Evolutionary conservation across 148 eudicot species (phyloP).

Genomic region (Heliamphora exappendiculata): DNA sequence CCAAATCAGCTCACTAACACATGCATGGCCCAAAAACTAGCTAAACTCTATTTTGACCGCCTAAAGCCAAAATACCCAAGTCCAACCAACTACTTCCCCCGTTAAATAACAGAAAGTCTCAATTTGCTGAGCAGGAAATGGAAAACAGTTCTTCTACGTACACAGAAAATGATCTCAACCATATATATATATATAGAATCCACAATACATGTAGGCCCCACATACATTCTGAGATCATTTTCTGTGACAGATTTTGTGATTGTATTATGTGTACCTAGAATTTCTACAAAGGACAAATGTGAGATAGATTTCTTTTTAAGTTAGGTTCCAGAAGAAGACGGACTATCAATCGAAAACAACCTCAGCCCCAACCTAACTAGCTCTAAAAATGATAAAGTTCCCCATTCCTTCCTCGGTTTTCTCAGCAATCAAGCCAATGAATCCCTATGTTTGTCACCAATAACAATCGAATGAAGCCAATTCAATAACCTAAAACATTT

Average conservation of each 20-base stretch:
- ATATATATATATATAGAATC: too few relatives aligned
- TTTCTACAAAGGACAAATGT: too few relatives aligned
- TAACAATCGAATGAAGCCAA: too few relatives aligned
- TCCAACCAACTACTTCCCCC: not conserved
- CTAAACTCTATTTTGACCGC: not conserved
- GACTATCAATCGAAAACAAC: not conserved
- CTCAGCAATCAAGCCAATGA: not conserved
- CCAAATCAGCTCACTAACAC: not conserved
- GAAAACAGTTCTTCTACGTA: not conserved
- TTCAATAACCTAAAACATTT: too few relatives aligned
- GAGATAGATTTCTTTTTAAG: too few relatives aligned
- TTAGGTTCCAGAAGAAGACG: too few relatives aligned
- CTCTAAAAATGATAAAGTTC: not conserved
- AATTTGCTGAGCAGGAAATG: not conserved
- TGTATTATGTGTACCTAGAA: too few relatives aligned
- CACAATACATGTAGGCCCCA: too few relatives aligned
- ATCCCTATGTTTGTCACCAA: too few relatives aligned
- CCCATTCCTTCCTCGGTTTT: not conserved
- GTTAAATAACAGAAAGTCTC: not conserved
- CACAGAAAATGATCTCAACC: not conserved
- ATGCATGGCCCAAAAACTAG: not conserved
- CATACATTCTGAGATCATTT: too few relatives aligned
- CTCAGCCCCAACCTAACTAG: not conserved
- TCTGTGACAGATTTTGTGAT: too few relatives aligned
- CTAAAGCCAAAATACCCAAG: not conserved